A percentile compares a stretch with the other conserved stretches of the same genome.
phyloP scores from a whole-genome alignment of 768 basidiomycete genomes.

The Tubosaeta brunneosetosa region DNA sequence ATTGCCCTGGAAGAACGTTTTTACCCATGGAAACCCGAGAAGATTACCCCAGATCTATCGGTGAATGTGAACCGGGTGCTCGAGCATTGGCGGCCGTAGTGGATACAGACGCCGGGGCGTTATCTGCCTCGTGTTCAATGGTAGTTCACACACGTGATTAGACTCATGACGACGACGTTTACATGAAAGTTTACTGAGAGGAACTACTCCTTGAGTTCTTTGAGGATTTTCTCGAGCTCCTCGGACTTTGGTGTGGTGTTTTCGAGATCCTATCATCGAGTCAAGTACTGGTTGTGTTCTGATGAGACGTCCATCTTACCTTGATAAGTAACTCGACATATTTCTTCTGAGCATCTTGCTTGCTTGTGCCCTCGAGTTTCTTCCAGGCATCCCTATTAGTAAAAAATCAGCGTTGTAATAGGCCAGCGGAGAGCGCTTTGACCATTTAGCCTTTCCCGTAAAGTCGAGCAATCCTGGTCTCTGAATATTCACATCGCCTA shows the following conservation, averaged over 20 bases:
- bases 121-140: conserved; percentile 26
- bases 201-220: conserved; percentile 52
- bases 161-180: background rate
- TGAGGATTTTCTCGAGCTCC: conserved; percentile 51
- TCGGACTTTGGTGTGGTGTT: conserved; percentile 38
- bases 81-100: too few relatives aligned
- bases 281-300: background rate
- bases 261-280: conserved; percentile 50
- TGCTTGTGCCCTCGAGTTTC: conserved; percentile 58
- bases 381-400: conserved; percentile 84
- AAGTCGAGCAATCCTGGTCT: conserved; percentile 82
- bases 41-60: background rate
- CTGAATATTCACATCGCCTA: conserved; percentile 64
- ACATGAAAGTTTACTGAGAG: background rate
- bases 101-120: conserved; percentile 25
- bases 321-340: conserved; percentile 75
- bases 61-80: too few relatives aligned
- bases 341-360: conserved; percentile 64
- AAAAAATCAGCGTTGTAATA: background rate
- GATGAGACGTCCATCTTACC: conserved; percentile 38
- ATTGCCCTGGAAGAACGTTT: background rate
- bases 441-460: conserved; percentile 89
- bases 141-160: background rate
- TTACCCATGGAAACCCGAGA: background rate
- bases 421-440: conserved; percentile 6